Evolutionary conservation across 805 yeast species (phyloP), one percentile per base, ranked within the genome.

Genomic region (Ogataea haglerorum): DNA sequence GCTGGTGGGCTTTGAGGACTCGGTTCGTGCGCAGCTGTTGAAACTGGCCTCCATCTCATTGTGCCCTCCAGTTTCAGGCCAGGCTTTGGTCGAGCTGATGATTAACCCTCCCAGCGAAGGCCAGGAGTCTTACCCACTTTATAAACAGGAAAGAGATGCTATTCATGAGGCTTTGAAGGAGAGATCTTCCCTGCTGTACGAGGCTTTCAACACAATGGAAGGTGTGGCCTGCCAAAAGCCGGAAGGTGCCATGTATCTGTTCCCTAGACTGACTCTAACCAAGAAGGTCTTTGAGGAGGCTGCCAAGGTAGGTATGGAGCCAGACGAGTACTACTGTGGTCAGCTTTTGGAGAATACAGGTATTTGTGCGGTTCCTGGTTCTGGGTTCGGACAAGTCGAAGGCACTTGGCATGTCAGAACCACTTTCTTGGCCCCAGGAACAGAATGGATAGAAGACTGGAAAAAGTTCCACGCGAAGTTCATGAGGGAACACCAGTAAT

Each of bases 241-340:
- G 31, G 79, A 84, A 69, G 99, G 99, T 51, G 97, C 99, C 30
- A 91, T 93, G 99, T 93, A 93, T 65, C 70, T 93, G 46, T 93
- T 88, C 78, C 99, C 99, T 33, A 73, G 69, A 48, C 66, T 93
- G 43, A 61, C 75, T 24, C 67, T 93, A 42, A 80, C 86, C 12
- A 73, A 75, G 13, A 73, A 73, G 49, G 89, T 88, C 10, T 68
- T 78, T 35, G 69, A 69, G 19, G 72, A 70, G 30, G 95, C 97
- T 24, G 67, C 70, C 40, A 68, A 71, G 40, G 56, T 60, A 22
- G 78, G 76, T 17, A 58, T 78, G 54, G 68, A 74, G 31, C 83
- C 95, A 15, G 99, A 93, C 62, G 96, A 85, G 61, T 78, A 85
- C 49, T 93, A 93, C 69, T 90, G 97, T 64, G 72, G 83, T 59